A percentile compares a stretch with the other conserved stretches of the same genome.
Evolutionary conservation across 2,329 filamentous ascomycete genomes (phyloP).

Genomic region (Colletotrichum agaves): DNA sequence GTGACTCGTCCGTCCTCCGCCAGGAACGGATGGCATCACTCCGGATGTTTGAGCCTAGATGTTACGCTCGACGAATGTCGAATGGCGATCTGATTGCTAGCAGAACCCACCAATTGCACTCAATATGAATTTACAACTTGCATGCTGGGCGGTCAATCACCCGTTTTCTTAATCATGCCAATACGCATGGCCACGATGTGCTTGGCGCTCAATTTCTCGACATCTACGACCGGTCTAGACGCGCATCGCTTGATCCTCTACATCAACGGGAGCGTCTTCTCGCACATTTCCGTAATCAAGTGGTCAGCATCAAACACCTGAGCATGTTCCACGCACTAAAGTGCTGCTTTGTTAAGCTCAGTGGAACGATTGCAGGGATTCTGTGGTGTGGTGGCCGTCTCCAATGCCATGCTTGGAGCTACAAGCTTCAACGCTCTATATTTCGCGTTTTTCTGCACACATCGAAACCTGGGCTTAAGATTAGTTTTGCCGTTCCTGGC

Average conservation of each 20-base stretch:
- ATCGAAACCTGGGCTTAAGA: neutral
- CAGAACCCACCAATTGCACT: slow-evolving; percentile 13
- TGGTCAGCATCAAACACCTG: slow-evolving; percentile 5
- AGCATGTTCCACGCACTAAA: slow-evolving; percentile 23
- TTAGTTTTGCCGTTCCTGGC: neutral
- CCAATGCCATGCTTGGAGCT: neutral
- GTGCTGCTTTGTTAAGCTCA: slow-evolving; percentile 1
- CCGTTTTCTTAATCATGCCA: neutral
- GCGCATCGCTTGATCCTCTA: neutral
- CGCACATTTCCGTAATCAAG: neutral
- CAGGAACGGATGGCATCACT: slow-evolving; percentile 17
- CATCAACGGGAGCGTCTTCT: neutral
- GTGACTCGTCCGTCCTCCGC: neutral
- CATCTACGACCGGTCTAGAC: neutral
- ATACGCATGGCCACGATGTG: neutral
- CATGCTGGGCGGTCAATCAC: slow-evolving; percentile 28
- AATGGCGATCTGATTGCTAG: slow-evolving; percentile 3
- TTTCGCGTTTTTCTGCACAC: neutral
- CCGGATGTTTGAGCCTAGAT: slow-evolving; percentile 1
- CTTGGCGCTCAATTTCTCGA: neutral
- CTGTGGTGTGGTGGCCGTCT: slow-evolving; percentile 10
- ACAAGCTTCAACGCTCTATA: slow-evolving; percentile 4
- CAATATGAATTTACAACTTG: slow-evolving; percentile 17
- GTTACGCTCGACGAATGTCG: slow-evolving; percentile 9
- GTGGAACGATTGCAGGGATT: slow-evolving; percentile 30